phyloP scores from a whole-genome alignment of 164 flowering plant species.

The Stephania yunnanensis region DNA sequence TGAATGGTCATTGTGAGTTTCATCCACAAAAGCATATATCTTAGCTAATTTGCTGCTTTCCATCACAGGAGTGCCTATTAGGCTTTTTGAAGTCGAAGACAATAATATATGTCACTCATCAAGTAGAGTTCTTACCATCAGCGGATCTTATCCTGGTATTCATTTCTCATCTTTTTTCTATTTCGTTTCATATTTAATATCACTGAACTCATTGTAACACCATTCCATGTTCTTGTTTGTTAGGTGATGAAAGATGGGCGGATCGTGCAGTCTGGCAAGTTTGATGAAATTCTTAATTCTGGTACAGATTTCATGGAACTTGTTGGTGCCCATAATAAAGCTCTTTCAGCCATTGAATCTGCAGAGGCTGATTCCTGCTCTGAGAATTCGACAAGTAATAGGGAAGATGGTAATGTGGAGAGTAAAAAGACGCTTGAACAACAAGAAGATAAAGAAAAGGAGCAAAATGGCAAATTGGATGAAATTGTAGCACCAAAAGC shows the following conservation, averaged over 20 bases:
- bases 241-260: slow-evolving; percentile 83
- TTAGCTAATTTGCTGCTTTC: not conserved
- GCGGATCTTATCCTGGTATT: slow-evolving; percentile 66
- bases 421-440: slow-evolving; percentile 2
- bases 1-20: not conserved
- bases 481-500: slow-evolving; percentile 38
- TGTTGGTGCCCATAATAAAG: slow-evolving; percentile 79
- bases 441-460: slow-evolving; percentile 22
- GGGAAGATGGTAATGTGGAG: not conserved
- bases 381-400: slow-evolving; percentile 1
- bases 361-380: slow-evolving; percentile 17
- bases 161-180: not conserved
- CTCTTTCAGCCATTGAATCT: slow-evolving; percentile 53
- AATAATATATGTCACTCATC: slow-evolving; percentile 68
- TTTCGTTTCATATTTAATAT: not conserved
- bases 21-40: not conserved
- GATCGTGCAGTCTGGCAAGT: slow-evolving; percentile 79
- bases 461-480: slow-evolving; percentile 27
- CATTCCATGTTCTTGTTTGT: not conserved
- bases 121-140: slow-evolving; percentile 67
- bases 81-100: slow-evolving; percentile 53
- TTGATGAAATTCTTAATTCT: slow-evolving; percentile 56
- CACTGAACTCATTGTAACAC: not conserved
- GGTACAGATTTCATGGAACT: slow-evolving; percentile 85
- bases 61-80: slow-evolving; percentile 54